Evolutionary conservation across 257 asterid genomes (phyloP).

Genomic region (Eucommia ulmoides): DNA sequence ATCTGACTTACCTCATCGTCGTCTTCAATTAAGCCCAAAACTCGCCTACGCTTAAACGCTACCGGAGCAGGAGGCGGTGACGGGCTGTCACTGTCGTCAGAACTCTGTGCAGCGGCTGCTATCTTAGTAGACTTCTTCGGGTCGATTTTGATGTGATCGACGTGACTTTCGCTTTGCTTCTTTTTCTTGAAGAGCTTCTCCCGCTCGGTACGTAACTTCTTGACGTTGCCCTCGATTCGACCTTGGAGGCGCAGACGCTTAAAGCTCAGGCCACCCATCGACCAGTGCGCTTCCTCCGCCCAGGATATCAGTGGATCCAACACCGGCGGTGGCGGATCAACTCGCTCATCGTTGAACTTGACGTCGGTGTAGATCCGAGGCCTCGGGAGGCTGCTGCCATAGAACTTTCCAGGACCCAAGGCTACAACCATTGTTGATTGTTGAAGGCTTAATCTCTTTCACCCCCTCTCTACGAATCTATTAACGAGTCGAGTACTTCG

Average conservation of each 20-base stretch:
- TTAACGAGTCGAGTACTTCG: background rate
- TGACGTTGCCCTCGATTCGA: slow-evolving; percentile 75
- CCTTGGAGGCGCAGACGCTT: slow-evolving; percentile 87
- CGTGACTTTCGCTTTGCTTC: background rate
- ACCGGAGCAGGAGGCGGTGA: slow-evolving; percentile 63
- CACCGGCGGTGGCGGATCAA: slow-evolving; percentile 70
- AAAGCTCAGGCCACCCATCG: slow-evolving; percentile 83
- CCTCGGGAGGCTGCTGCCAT: slow-evolving; percentile 87
- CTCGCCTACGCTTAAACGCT: slow-evolving; percentile 59
- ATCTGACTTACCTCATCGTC: background rate
- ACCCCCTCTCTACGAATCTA: background rate
- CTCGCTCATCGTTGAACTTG: slow-evolving; percentile 38
- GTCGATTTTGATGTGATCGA: background rate
- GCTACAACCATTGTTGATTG: slow-evolving; percentile 49
- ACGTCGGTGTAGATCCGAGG: slow-evolving; percentile 65
- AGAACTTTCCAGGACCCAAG: slow-evolving; percentile 77
- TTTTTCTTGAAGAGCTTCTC: slow-evolving; percentile 15
- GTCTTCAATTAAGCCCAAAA: slow-evolving; percentile 15
- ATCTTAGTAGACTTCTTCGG: no score
- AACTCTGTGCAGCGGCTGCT: background rate
- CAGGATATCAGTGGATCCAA: slow-evolving; percentile 57
- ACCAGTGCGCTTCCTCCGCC: slow-evolving; percentile 95
- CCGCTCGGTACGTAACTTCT: slow-evolving; percentile 46
- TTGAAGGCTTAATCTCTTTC: background rate
- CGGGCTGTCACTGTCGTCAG: slow-evolving; percentile 7